Base-by-base conservation (phyloP, 2,329 filamentous ascomycete species). In the Metarhizium album region DNA sequence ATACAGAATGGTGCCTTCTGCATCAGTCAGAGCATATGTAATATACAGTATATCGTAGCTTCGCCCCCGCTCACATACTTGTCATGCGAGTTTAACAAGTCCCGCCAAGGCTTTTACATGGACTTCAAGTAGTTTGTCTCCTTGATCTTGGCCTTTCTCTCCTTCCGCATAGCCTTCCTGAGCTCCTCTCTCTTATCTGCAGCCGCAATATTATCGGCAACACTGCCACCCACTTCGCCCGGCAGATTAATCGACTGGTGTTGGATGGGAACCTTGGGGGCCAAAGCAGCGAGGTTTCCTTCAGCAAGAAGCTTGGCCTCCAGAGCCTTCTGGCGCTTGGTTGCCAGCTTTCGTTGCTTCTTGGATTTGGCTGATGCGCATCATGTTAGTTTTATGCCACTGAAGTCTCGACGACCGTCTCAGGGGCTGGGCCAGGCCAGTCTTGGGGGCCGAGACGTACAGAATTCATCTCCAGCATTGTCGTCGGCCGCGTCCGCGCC, bases 61-160 rank as follows among this genome's bases (percentile, higher is more conserved):
- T 47, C 54, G 49, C 47, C 53, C 47, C 22, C 31, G n/a, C n/a
- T n/a, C n/a, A n/a, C 35, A 29, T 33, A 51, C 31, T 45, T 64
- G 57, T 57, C 60, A 55, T 63, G 61, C 62, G 64, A 47, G 18
- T 45, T 3, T 16, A 31, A 22, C 20, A 4, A 16, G 6, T 8
- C n/a, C 9, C 6, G 48, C 27, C n/a, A 14, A 16, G 18, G 6
- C n/a, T n/a, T n/a, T 51, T 74, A 82, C 85, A 90, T 88, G 42
- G 82, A 80, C 78, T 85, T 87, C 69, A 93, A 78, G 76, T 90
- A 93, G 71, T 93, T 93, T 64, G 70, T 71, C 74, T 93, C 87
- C 80, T 90, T 91, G 63, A 93, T 93, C 69, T 76, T 79, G 53
- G 78, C 79, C 69, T 84, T 80, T 64, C 87, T 75, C 72, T 89